Conservation (phyloP, 257 asterid species). For the Cordia subcordata region DNA sequence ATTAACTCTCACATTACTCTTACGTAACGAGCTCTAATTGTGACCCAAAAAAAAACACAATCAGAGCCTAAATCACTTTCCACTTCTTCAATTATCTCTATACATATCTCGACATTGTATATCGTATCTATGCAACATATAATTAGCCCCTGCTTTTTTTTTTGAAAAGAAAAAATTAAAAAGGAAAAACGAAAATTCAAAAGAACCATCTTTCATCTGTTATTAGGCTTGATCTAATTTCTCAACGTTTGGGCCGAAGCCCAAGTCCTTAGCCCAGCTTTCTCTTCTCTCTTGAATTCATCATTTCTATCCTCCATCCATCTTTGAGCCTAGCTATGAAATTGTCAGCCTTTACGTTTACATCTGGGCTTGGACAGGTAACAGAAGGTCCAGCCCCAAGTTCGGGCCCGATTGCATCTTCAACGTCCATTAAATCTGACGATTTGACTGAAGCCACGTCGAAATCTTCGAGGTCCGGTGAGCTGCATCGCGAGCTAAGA, state of each 20-base stretch:
- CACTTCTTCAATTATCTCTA: not conserved
- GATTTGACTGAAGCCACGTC: slow-evolving; percentile 52
- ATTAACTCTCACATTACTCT: no score
- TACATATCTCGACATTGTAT: not conserved
- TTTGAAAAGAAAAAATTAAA: not conserved
- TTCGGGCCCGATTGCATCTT: slow-evolving; percentile 42
- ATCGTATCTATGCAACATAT: not conserved
- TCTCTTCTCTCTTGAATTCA: slow-evolving; percentile 47
- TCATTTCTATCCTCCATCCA: slow-evolving; percentile 79
- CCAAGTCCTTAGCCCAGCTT: slow-evolving; percentile 1
- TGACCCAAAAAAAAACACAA: slow-evolving; percentile 13
- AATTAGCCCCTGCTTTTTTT: slow-evolving; percentile 1
- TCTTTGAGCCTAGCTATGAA: slow-evolving; percentile 72
- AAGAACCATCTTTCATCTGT: not conserved
- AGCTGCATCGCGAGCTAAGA: slow-evolving; percentile 63
- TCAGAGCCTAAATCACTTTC: slow-evolving; percentile 8
- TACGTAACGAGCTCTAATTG: slow-evolving; percentile 11
- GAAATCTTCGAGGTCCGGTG: slow-evolving; percentile 65
- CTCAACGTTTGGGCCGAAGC: not conserved
- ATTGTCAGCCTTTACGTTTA: slow-evolving; percentile 61
- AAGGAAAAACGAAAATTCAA: not conserved
- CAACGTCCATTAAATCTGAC: slow-evolving; percentile 37
- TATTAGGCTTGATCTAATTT: slow-evolving; percentile 1
- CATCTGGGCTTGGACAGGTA: slow-evolving; percentile 90
- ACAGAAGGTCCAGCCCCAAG: slow-evolving; percentile 50